Conservation (phyloP, 2,329 filamentous ascomycete genomes). For the Pseudopithomyces chartarum region DNA sequence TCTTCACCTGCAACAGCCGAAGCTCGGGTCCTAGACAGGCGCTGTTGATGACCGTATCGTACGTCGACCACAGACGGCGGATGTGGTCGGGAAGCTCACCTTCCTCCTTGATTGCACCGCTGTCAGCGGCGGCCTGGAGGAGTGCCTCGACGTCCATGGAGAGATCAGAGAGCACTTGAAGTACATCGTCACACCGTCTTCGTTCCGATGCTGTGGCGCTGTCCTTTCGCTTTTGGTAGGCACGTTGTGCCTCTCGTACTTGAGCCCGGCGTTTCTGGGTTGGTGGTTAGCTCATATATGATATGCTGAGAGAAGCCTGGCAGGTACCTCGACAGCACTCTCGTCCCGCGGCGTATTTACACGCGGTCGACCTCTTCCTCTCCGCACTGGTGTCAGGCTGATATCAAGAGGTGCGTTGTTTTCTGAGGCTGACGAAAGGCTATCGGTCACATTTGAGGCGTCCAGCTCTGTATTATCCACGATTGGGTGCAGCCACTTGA, state of each 20-base stretch:
- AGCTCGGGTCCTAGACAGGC: conserved; percentile 24
- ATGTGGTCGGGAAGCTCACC: conserved; percentile 20
- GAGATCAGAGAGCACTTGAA: conserved; percentile 27
- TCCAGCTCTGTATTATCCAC: not conserved
- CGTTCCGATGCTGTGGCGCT: conserved; percentile 18
- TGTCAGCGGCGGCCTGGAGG: conserved; percentile 15
- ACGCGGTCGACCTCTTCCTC: conserved; percentile 28
- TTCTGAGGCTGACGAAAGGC: not conserved
- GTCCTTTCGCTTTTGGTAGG: conserved; percentile 34
- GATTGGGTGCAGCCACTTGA: conserved; percentile 1
- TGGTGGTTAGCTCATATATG: not conserved
- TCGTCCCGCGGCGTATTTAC: conserved; percentile 18
- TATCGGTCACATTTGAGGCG: not conserved
- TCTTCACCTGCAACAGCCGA: conserved; percentile 24
- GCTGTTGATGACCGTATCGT: conserved; percentile 24
- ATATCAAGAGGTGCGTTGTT: not conserved
- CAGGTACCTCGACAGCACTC: conserved; percentile 26
- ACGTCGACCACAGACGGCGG: conserved; percentile 22
- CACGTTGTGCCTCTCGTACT: conserved; percentile 28
- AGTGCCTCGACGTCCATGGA: conserved; percentile 26
- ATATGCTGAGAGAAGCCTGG: not conserved
- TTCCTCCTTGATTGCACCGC: conserved; percentile 18
- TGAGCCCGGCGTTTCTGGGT: conserved; percentile 32
- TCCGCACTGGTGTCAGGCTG: conserved; percentile 8
- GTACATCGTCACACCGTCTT: conserved; percentile 23